These are phyloP conservation scores for Hippophae rhamnoides DNA, from an alignment of 306 rosid species.

Conservation along the genomic window DNA sequence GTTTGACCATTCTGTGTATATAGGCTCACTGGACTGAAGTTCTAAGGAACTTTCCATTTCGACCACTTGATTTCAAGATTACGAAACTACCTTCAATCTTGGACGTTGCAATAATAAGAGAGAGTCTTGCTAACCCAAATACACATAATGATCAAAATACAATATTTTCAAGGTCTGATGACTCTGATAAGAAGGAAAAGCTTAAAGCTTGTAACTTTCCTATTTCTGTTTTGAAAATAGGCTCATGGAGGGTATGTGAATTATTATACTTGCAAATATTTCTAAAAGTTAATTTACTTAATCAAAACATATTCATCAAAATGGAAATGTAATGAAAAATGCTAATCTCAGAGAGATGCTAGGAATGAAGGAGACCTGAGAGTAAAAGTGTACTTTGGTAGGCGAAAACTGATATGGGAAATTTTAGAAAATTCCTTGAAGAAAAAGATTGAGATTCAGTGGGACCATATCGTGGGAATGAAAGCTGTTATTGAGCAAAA, in stretches of 20 bases:
- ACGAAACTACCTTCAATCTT: too few relatives aligned
- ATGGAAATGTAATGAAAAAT: too few relatives aligned
- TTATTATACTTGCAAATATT: background rate
- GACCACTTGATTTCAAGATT: too few relatives aligned
- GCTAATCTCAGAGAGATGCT: constrained; percentile 17
- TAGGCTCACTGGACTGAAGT: too few relatives aligned
- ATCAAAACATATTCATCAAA: too few relatives aligned
- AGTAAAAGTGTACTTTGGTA: constrained; percentile 45
- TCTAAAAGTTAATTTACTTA: too few relatives aligned
- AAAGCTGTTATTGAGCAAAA: constrained; percentile 26
- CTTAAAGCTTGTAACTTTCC: constrained; percentile 33
- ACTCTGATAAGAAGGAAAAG: constrained; percentile 7
- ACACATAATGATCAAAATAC: too few relatives aligned
- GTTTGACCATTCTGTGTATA: too few relatives aligned
- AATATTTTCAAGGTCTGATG: too few relatives aligned
- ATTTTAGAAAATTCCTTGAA: constrained; percentile 31
- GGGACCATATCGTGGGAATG: constrained; percentile 31
- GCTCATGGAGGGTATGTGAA: constrained; percentile 35
- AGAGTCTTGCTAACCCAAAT: too few relatives aligned
- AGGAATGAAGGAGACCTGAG: constrained; percentile 31
- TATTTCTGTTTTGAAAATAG: constrained; percentile 25
- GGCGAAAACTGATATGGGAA: constrained; percentile 55
- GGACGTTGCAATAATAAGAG: too few relatives aligned
- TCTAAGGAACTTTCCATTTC: too few relatives aligned
- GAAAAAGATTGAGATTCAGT: constrained; percentile 45